Evolutionary conservation across 306 rosid genomes (phyloP).

Genomic region (Lagenaria siceraria): DNA sequence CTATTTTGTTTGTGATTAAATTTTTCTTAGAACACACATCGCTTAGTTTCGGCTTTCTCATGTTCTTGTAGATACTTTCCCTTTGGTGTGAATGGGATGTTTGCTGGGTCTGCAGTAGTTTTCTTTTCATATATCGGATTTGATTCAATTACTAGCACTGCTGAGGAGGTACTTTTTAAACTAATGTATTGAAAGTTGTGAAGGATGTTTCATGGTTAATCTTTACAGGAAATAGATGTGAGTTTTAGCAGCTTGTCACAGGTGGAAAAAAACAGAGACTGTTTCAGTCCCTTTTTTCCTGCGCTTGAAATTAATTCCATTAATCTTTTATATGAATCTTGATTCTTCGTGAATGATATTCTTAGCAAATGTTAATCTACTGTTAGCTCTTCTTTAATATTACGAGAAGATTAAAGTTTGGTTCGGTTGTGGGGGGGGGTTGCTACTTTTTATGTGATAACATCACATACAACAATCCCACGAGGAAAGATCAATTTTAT

Average conservation of each 20-base stretch:
- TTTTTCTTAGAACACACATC: not conserved
- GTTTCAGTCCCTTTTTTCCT: not conserved
- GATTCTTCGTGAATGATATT: not conserved
- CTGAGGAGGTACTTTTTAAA: constrained; percentile 63
- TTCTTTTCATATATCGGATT: constrained; percentile 92
- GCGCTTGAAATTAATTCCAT: not conserved
- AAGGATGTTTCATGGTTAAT: not conserved
- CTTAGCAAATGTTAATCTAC: not conserved
- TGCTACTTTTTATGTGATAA: no score
- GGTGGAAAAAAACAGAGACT: not conserved
- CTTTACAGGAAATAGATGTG: not conserved
- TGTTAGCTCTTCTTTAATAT: not conserved
- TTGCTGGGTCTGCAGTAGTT: constrained; percentile 91
- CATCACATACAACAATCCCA: no score
- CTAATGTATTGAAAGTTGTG: not conserved
- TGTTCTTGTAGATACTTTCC: constrained; percentile 53
- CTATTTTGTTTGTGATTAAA: not conserved
- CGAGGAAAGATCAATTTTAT: not conserved
- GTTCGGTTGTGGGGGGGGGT: not conserved
- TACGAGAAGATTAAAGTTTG: not conserved
- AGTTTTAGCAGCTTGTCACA: not conserved
- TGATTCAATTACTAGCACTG: constrained; percentile 81
- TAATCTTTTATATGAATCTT: not conserved
- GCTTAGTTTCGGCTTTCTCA: not conserved
- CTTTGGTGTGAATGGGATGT: constrained; percentile 83